Evolutionary conservation across 2,329 filamentous ascomycete genomes (phyloP), one percentile per base, ranked within the genome.

Genomic region (Podosphaera aphanis): DNA sequence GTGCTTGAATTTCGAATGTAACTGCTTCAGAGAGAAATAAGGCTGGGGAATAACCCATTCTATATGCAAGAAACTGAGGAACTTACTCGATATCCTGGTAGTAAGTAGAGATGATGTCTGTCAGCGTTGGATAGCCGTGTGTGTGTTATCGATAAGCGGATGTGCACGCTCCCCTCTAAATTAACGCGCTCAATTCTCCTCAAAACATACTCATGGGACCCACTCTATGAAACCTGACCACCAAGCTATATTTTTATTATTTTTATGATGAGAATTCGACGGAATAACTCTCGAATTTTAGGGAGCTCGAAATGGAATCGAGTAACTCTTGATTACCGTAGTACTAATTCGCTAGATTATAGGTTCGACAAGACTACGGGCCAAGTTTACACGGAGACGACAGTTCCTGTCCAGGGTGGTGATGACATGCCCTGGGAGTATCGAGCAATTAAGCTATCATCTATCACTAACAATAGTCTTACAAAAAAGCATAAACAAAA

Each of bases 351-450:
- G 18, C 18, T 8, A 20, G 16, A 29, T 21, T 21, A 43, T 11
- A 56, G 51, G 42, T 55, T 52, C 29, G 55, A 59, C 43, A 47
- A 51, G 25, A 29, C 45, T n/a, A 52, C 57, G 7, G 57, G 57
- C 2, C 56, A 56, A 43, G 45, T 57, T 2, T 59, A 51, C 38
- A 51, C 47, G 7, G 57, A 59, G 48, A 51, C 42, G 13, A 53
- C 47, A 38, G 43, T 47, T 21, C 18, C 49, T 11, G 49, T 54
- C 15, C 46, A 50, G 20, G 47, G 33, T 21, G 37, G 37, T 6
- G 45, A 48, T 36, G 51, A 52, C 45, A 46, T 43, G n/a, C 20
- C 52, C 37, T 58, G 55, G 56, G 47, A 31, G 39, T 33, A 33
- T 11, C 27, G 21, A 19, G 5, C 35, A 29, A 15, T 41, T 11